Evolutionary conservation across 495 filamentous ascomycete genomes (phyloP), one percentile per base, ranked within the genome.

Genomic region (Ascobolus immersus): DNA sequence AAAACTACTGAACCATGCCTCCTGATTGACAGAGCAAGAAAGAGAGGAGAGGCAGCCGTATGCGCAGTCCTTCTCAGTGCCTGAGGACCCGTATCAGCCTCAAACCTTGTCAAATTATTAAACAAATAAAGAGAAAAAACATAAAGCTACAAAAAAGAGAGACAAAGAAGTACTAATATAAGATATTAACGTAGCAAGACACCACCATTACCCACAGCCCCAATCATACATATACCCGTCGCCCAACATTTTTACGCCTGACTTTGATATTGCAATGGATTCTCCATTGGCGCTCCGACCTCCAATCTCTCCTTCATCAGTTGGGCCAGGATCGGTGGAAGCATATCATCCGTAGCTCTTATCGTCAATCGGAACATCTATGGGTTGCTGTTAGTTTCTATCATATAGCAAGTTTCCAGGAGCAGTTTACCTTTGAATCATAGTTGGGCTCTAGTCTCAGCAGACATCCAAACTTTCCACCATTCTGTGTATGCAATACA

Each of bases 351-450:
- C 2, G 89, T 99, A 9, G 89, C 89, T 33, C 89, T 64, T 39
- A 99, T 74, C 3, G 89, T 99, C 34, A 92, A 61, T 11, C 89
- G 81, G 42, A 84, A 75, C 77, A 92, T 91, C 86, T 96, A 48
- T 32, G 27, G 28, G 4, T 27, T 27, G 24, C 19, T 13, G 39
- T 59, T 51, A 59, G 51, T 33, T 29, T 10, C 17, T 4, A 17
- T 15, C 10, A 10, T 27, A 12, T 1, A 34, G 17, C 0, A 12
- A 17, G 11, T 14, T n/a, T 32, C 28, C 25, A 7, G 17, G 26
- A 19, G 6, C 44, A 44, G 38, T 57, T 43, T 59, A 92, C 84
- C 67, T 73, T 76, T 34, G 73, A 81, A 39, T 68, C 65, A 53
- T 78, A 80, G 52, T 94, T 99, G 38, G 89, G 89, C 62, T 99